Conservation (phyloP, 2,329 filamentous ascomycete species). For the Lasiodiplodia theobromae region DNA sequence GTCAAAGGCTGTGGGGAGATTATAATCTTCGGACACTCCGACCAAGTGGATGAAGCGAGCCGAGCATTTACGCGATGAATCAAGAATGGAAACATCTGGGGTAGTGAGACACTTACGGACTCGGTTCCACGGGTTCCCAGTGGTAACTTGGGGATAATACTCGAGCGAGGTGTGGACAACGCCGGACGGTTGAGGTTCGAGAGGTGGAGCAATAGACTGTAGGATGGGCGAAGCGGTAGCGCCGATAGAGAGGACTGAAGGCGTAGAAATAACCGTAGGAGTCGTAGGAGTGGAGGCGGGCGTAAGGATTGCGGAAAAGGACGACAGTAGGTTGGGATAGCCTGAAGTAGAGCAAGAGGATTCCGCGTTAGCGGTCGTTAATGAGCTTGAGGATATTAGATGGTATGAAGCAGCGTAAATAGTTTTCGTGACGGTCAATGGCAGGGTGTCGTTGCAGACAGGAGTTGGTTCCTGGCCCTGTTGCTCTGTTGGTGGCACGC, state of each 20-base stretch:
- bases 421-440: slow-evolving; percentile 16
- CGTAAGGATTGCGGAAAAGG: not conserved
- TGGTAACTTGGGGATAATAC: slow-evolving; percentile 20
- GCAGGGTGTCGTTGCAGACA: not conserved
- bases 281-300: slow-evolving; percentile 10
- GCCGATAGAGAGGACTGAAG: slow-evolving; percentile 7
- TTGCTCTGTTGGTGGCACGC: not conserved
- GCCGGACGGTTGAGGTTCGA: slow-evolving; percentile 18
- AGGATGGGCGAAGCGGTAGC: slow-evolving; percentile 5
- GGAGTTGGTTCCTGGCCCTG: not conserved
- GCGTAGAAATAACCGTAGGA: not conserved
- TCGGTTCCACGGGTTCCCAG: slow-evolving; percentile 6
- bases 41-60: not conserved
- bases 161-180: slow-evolving; percentile 15
- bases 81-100: not conserved
- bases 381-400: slow-evolving; percentile 2
- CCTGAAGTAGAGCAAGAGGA: slow-evolving; percentile 4
- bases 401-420: slow-evolving; percentile 16
- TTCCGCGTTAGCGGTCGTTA: slow-evolving; percentile 2
- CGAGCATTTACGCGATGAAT: not conserved
- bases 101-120: not conserved
- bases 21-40: not conserved
- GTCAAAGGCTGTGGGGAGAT: not conserved
- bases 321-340: not conserved
- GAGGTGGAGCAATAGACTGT: slow-evolving; percentile 20